These are phyloP conservation scores for Scenedesmus sp. DNA, from an alignment of 163 green algal genomes.

Conservation along the genomic window DNA sequence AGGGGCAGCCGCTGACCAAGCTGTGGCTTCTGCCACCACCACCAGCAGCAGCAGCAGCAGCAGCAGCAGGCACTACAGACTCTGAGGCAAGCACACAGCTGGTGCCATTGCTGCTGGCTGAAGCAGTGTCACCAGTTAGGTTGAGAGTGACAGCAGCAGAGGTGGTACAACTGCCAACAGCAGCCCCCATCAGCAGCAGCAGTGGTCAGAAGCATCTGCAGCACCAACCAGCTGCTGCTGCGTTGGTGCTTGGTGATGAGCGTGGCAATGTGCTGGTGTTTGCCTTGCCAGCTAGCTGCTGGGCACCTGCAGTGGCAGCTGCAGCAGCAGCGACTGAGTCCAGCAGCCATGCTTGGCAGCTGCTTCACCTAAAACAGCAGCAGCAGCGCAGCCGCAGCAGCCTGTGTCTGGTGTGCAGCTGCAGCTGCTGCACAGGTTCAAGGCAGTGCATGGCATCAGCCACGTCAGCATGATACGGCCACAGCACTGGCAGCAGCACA, in stretches of 20 bases:
- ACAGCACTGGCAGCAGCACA: conserved; percentile 23
- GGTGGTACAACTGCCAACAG: conserved; percentile 35
- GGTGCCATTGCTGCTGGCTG: conserved; percentile 13
- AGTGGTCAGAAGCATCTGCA: background rate
- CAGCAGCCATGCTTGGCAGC: background rate
- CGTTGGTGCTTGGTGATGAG: conserved; percentile 40
- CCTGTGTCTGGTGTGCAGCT: background rate
- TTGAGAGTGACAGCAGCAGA: conserved; percentile 27
- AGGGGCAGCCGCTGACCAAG: conserved; percentile 12
- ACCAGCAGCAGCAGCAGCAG: conserved; percentile 14
- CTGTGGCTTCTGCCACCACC: conserved; percentile 43
- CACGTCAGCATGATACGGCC: conserved; percentile 26
- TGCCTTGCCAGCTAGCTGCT: conserved; percentile 11
- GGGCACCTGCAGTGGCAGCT: conserved; percentile 35
- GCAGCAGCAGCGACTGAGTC: conserved; percentile 45
- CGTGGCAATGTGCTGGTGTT: conserved; percentile 34
- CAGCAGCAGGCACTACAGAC: no score
- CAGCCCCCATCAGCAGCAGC: background rate
- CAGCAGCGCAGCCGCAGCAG: background rate
- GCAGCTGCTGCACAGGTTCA: conserved; percentile 38
- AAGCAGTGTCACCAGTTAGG: conserved; percentile 13
- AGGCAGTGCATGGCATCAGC: conserved; percentile 39
- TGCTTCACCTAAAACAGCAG: conserved; percentile 3
- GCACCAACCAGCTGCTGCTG: conserved; percentile 22
- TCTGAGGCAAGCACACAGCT: background rate